Evolutionary conservation across 441 rosid species (phyloP), one percentile per base, ranked within the genome.

Genomic region (Syzygium syzygioides): DNA sequence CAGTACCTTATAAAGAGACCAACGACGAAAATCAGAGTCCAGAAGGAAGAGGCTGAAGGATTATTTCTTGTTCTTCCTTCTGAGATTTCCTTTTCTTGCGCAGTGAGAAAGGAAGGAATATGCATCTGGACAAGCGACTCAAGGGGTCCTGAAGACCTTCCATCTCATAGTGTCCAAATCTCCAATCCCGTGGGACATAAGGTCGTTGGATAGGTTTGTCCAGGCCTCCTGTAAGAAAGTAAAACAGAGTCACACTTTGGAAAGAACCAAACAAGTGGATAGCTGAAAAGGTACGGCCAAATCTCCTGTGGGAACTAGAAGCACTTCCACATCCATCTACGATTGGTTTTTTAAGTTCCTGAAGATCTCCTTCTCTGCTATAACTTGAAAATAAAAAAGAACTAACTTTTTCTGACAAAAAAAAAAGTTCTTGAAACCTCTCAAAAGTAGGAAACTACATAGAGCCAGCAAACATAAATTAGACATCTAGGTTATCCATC

Each of bases 121-220:
- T 89, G 86, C 89, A 68, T 93, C 97, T 92, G 66, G 94, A 92
- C 30, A 95, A 54, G 45, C 96, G 93, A 90, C 96, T 96, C 87
- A 96, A 86, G 3, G 99, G 99, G 87, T 97, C 99, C 93, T 96
- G 99, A 86, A 97, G 95, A 90, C 99, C 98, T 86, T 97, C 99
- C 97, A 97, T 92, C 93, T 95, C 95, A 90, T 98, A 98, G 92
- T 96, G 99, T 89, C 99, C 99, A 91, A 98, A 98, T 86, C 98
- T 95, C 99, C 99, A 98, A 90, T 98, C 99, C 85, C 98, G 93
- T 52, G 91, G 93, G 64, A 96, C 87, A 66, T 88, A 91, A 52
- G 93, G 94, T 48, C 97, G 94, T 87, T 92, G 90, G 23, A 91
- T 91, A n/a, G 99, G 97, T 90, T 94, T 92, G 90, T 98, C 99